Evolutionary conservation across 2,329 filamentous ascomycete species (phyloP), one percentile per base, ranked within the genome.

Genomic region (Trichophyton rubrum): DNA sequence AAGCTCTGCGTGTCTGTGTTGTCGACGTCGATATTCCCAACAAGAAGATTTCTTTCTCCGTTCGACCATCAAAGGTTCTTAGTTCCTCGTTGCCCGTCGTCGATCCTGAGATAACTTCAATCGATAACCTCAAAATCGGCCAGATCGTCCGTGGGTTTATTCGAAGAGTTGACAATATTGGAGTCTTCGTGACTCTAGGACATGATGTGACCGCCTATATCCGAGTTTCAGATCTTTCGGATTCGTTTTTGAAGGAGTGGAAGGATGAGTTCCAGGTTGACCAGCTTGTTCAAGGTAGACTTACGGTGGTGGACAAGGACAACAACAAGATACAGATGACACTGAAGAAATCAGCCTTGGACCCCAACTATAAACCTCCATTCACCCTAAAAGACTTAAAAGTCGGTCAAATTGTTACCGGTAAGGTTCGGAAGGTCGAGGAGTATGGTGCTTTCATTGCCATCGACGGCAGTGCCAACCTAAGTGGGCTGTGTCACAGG

Each of bases 361-460:
- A 95, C 62, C 84, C 88, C 64, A 80, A 91, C 66, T 96, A 89
- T 72, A 83, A 84, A 51, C 83, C 88, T 22, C 85, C 84, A 1
- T 72, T 86, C n/a, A 85, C 82, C 0, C 87, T 92, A 64, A 79
- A 80, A n/a, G 89, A 95, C 66, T 78, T 97, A 61, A 84, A 87
- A 69, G 77, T 82, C 63, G 91, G 90, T 5, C 88, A 95, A 72
- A 77, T 90, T 35, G 82, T 99, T 38, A 95, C 89, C 11, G 93
- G 91, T 56, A 95, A 89, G 70, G 84, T 99, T 60, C 86, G 91
- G 67, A 96, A 95, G 74, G 90, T 97, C 1, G 89, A 95, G 69
- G 88, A 96, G 35, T 99, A 91, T 71, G 93, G 93, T 65, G 92
- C 92, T 3, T 99, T 99, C 72, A 88, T 99, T 67, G 83, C 95